A percentile compares a stretch with the other conserved stretches of the same genome.
These are phyloP conservation scores for Notholithocarpus densiflorus DNA, from an alignment of 306 rosid species.

Conservation along the genomic window DNA sequence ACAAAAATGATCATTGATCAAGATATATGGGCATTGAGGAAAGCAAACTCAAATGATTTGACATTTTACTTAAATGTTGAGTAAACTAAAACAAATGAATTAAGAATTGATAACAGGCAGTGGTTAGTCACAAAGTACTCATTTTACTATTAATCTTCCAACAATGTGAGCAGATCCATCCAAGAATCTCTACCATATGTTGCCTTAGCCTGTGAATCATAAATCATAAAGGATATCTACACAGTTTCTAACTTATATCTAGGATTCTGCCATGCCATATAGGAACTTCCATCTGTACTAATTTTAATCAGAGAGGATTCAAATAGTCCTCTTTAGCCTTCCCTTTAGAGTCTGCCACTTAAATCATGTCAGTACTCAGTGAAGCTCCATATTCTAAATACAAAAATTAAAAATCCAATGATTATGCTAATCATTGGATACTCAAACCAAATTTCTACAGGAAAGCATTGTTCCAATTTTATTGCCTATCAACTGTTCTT, in stretches of 20 bases:
- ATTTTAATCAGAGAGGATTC: too few relatives aligned
- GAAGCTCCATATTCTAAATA: not conserved
- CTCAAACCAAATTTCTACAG: not conserved
- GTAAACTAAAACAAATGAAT: too few relatives aligned
- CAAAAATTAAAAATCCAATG: not conserved
- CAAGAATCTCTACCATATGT: not conserved
- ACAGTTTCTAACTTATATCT: not conserved
- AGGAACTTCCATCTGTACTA: not conserved
- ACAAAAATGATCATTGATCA: not conserved
- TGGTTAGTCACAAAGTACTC: not conserved
- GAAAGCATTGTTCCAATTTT: not conserved
- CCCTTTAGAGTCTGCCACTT: not conserved
- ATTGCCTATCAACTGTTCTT: not conserved
- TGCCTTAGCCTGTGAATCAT: not conserved
- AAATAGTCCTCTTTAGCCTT: not conserved
- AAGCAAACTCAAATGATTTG: not conserved
- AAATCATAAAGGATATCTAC: not conserved
- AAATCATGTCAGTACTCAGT: not conserved
- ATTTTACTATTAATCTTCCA: not conserved
- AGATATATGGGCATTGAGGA: not conserved
- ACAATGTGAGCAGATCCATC: not conserved
- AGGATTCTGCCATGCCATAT: not conserved
- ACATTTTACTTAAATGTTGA: too few relatives aligned
- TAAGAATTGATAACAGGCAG: too few relatives aligned
- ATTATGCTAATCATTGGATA: not conserved